A percentile compares a stretch with the other conserved stretches of the same genome.
Conservation (phyloP, 495 filamentous ascomycete genomes). For the Ascobolus immersus region DNA sequence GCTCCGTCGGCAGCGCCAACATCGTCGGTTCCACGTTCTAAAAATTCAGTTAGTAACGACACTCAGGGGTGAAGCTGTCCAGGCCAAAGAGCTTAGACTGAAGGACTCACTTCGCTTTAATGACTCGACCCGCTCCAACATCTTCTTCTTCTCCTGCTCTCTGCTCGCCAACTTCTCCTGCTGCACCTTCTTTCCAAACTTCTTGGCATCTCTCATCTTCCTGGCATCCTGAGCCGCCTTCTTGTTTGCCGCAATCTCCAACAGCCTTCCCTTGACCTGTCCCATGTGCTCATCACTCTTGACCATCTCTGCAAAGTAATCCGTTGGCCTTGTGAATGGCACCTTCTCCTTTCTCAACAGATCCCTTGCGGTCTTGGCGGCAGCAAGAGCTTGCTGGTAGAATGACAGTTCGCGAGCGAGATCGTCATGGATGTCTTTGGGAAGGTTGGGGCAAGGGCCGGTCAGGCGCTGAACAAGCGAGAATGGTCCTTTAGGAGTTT, state of each 20-base stretch:
- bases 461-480: conserved; percentile 32
- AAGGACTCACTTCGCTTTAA: conserved; percentile 65
- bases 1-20: conserved; percentile 41
- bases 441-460: conserved; percentile 20
- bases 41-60: conserved; percentile 12
- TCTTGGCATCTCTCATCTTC: conserved; percentile 84
- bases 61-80: background rate
- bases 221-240: conserved; percentile 80
- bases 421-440: conserved; percentile 26
- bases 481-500: conserved; percentile 33
- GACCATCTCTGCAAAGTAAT: conserved; percentile 97
- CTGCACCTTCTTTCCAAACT: conserved; percentile 97
- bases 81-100: conserved; percentile 1
- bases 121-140: conserved; percentile 72
- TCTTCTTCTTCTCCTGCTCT: conserved; percentile 67
- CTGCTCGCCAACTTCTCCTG: conserved; percentile 85
- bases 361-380: conserved; percentile 41
- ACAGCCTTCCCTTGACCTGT: conserved; percentile 74
- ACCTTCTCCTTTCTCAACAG: conserved; percentile 49
- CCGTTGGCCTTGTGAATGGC: conserved; percentile 61
- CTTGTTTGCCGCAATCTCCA: conserved; percentile 73
- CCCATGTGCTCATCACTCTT: conserved; percentile 97
- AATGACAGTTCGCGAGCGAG: conserved; percentile 58
- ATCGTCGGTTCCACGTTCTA: conserved; percentile 64
- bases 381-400: conserved; percentile 69